phyloP scores from a whole-genome alignment of 768 basidiomycete species.

The Suillus spraguei region DNA sequence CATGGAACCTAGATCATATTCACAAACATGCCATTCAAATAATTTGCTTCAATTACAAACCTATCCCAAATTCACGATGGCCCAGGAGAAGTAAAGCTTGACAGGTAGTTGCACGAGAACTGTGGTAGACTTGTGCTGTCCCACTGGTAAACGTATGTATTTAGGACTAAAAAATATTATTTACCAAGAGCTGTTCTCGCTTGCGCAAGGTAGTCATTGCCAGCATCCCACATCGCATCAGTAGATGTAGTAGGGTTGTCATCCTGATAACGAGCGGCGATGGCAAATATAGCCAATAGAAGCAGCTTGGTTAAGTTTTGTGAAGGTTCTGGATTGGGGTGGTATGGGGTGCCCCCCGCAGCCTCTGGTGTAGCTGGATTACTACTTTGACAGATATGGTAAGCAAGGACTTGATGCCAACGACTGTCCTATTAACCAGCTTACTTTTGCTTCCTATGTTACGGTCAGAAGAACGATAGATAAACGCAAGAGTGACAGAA shows the following conservation, averaged over 20 bases:
- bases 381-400: slow-evolving; percentile 32
- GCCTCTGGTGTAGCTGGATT: slow-evolving; percentile 36
- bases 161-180: slow-evolving; percentile 9
- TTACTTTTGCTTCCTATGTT: slow-evolving; percentile 30
- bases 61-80: slow-evolving; percentile 85
- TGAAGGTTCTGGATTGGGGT: slow-evolving; percentile 45
- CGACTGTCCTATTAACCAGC: slow-evolving; percentile 5
- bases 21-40: slow-evolving; percentile 16
- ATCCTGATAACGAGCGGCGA: slow-evolving; percentile 73
- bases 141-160: slow-evolving; percentile 11
- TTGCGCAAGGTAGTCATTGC: slow-evolving; percentile 60
- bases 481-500: slow-evolving; percentile 7
- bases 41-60: slow-evolving; percentile 36
- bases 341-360: slow-evolving; percentile 15
- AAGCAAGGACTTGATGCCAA: slow-evolving; percentile 19
- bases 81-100: slow-evolving; percentile 81
- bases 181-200: slow-evolving; percentile 68
- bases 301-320: slow-evolving; percentile 70
- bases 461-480: slow-evolving; percentile 12
- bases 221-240: slow-evolving; percentile 73
- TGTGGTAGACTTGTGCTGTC: slow-evolving; percentile 64
- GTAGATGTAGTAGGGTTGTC: slow-evolving; percentile 44
- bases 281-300: slow-evolving; percentile 79
- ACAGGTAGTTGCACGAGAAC: slow-evolving; percentile 72
- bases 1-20: slow-evolving; percentile 51